Evolutionary conservation across 2,329 filamentous ascomycete genomes (phyloP), one percentile per base, ranked within the genome.

Genomic region (Alternaria sp.): DNA sequence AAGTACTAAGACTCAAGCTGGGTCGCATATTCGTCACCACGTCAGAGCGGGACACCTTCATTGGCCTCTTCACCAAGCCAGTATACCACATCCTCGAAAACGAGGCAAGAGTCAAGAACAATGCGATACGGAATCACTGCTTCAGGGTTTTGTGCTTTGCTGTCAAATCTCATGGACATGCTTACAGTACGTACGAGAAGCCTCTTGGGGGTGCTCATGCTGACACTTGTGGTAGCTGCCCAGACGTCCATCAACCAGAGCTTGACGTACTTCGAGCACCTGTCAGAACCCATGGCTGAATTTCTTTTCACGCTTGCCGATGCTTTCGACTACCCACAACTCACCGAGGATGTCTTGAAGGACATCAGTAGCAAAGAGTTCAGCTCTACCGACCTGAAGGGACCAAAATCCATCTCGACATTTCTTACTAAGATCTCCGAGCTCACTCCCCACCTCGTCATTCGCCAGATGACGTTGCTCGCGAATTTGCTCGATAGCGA

Each of bases 261-360:
- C 75, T 82, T 99, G 67, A 97, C 95, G 5, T 99, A 99, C 77
- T 99, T 98, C 72, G 95, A 99, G 80, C 95, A 99, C 79, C 82
- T 99, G n/a, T 94, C 95, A 0, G 95, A 99, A 75, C 95, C 95
- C 1, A 99, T 99, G 95, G 95, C 95, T 32, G 96, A 99, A 77
- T 97, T 99, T 71, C 83, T 99, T 5, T 93, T 98, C 71, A 99
- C 98, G 72, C 84, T 99, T 26, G 90, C 94, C 1, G 94, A 98
- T 76, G 94, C 97, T 81, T 99, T 98, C 81, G 95, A 99, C 80
- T 96, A 98, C 76, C 92, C 94, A 16, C 95, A 99, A 74, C 85
- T 99, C 8, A 91, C 93, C 5, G 95, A 97, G 76, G 95, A 99
- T 75, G 92, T 98, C 30, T 80, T 99, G 59, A 90, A 93, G 71